Percentiles rank a stretch among this genome's conserved stretches.
Conservation (phyloP, 768 basidiomycete species). For the Postia placenta region DNA sequence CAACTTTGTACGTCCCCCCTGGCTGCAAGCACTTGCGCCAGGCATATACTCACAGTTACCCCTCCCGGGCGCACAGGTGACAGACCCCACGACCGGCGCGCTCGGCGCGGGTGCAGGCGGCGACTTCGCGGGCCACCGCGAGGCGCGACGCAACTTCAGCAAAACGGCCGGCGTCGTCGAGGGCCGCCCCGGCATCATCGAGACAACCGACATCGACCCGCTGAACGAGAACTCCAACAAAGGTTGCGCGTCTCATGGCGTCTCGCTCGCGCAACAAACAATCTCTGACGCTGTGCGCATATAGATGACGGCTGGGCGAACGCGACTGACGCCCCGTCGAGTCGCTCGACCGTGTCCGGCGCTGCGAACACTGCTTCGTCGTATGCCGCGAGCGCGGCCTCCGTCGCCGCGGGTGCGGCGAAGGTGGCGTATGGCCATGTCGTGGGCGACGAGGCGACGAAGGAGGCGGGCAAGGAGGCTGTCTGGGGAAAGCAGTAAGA, state of each 20-base stretch:
- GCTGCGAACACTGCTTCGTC: conserved; percentile 10
- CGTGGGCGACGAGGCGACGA: conserved; percentile 29
- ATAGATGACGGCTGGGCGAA: conserved; percentile 38
- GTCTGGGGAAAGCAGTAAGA: conserved; percentile 19
- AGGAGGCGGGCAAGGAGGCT: conserved; percentile 28
- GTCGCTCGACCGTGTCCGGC: conserved; percentile 4
- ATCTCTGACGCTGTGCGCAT: not conserved
- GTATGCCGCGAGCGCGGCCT: conserved; percentile 20
- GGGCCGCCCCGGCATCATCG: conserved; percentile 50
- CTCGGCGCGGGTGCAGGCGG: conserved; percentile 35
- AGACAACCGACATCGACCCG: conserved; percentile 47
- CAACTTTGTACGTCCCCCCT: conserved; percentile 36
- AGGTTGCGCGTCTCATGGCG: conserved; percentile 27
- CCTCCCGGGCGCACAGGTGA: no score
- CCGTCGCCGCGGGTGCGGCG: conserved; percentile 28
- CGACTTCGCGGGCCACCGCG: conserved; percentile 33
- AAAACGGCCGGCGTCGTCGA: conserved; percentile 44
- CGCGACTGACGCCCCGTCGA: conserved; percentile 9
- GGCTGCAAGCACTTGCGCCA: no score
- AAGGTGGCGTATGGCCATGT: conserved; percentile 32
- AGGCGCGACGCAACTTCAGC: conserved; percentile 35
- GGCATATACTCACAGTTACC: not conserved
- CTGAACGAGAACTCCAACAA: conserved; percentile 39
- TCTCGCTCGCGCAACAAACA: no score
- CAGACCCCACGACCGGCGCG: conserved; percentile 33